phyloP scores from a whole-genome alignment of 139 green algal species.

The Pleodorina starrii region DNA sequence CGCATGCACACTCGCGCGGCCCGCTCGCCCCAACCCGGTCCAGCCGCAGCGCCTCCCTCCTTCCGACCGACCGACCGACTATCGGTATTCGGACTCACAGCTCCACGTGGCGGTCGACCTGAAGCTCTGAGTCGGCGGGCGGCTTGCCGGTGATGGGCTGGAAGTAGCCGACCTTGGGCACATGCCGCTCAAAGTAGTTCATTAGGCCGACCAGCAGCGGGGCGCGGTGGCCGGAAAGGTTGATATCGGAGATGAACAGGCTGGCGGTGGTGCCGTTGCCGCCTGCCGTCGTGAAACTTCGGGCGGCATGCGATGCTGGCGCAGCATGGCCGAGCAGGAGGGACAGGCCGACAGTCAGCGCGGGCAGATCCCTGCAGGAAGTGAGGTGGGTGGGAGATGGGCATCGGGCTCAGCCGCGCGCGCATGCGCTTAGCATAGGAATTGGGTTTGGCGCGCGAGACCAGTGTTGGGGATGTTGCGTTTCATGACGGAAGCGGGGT shows the following conservation, averaged over 20 bases:
- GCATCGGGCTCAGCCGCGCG: no score
- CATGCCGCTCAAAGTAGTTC: slow-evolving; percentile 26
- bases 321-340: neutral
- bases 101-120: slow-evolving; percentile 27
- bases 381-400: no score
- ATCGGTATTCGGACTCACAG: slow-evolving; percentile 28
- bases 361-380: no score
- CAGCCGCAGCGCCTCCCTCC: no score
- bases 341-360: no score
- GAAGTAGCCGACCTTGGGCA: slow-evolving; percentile 39
- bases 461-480: no score
- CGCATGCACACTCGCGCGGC: no score
- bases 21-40: no score
- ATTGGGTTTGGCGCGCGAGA: no score
- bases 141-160: neutral
- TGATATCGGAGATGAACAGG: slow-evolving; percentile 26
- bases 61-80: no score
- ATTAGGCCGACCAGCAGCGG: slow-evolving; percentile 11
- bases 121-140: neutral
- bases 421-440: no score
- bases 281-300: neutral
- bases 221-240: neutral
- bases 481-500: no score
- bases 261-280: neutral
- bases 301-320: neutral